Evolutionary conservation across 1,284 basidiomycete species (phyloP).

Genomic region (Entoloma clypeatum): DNA sequence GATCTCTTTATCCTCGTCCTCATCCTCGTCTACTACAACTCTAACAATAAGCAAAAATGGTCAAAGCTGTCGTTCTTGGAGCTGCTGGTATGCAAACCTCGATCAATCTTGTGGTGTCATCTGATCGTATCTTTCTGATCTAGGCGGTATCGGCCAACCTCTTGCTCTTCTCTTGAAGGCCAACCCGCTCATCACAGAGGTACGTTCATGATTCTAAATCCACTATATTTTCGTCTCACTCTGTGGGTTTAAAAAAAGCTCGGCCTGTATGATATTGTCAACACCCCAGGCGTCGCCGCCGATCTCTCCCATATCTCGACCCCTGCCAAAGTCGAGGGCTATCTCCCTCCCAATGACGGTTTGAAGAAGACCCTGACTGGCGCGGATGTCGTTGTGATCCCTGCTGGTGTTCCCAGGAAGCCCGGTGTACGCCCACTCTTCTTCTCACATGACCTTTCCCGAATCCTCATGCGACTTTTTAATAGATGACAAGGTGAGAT

Average conservation of each 20-base stretch:
- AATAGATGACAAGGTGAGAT: conserved; percentile 72
- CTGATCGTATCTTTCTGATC: conserved; percentile 22
- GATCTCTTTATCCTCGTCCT: conserved; percentile 17
- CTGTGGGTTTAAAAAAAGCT: conserved; percentile 44
- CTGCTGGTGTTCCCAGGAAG: conserved; percentile 96
- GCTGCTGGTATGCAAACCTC: conserved; percentile 64
- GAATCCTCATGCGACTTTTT: conserved; percentile 14
- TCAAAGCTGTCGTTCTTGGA: conserved; percentile 91
- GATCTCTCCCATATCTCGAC: conserved; percentile 90
- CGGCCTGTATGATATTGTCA: conserved; percentile 93
- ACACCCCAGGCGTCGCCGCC: conserved; percentile 93
- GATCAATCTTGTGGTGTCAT: conserved; percentile 15
- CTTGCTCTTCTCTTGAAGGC: conserved; percentile 87
- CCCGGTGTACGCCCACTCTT: conserved; percentile 66
- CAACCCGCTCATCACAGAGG: conserved; percentile 79
- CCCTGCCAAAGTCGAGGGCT: conserved; percentile 76
- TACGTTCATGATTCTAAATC: conserved; percentile 25
- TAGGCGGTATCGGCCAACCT: conserved; percentile 91
- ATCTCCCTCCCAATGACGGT: conserved; percentile 70
- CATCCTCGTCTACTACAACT: conserved; percentile 13
- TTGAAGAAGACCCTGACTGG: conserved; percentile 81
- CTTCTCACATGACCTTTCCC: conserved; percentile 6
- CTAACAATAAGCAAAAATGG: conserved; percentile 54
- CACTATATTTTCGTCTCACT: neutral
- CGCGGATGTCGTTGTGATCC: conserved; percentile 91